A percentile compares a stretch with the other conserved stretches of the same genome.
Conservation (phyloP, 345 rosid genomes). For the Lenwebbia sp. region DNA sequence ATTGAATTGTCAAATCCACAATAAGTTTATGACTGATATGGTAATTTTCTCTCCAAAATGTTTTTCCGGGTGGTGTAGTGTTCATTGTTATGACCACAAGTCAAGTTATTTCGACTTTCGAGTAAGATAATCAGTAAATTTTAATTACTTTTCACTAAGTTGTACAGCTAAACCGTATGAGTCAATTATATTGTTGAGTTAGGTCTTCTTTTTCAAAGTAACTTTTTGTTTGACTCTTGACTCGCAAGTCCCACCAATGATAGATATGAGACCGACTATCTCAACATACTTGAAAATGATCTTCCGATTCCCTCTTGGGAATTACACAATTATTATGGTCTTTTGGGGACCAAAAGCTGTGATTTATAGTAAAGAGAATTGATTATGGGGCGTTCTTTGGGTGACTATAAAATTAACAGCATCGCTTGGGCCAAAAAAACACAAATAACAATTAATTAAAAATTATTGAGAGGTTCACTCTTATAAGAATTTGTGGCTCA, state of each 20-base stretch:
- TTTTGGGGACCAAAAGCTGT: not conserved
- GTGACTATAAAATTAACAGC: too few species aligned
- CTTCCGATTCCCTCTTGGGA: not conserved
- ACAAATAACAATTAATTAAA: too few species aligned
- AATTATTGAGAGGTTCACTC: too few species aligned
- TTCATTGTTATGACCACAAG: not conserved
- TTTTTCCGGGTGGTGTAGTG: not conserved
- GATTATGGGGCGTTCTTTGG: too few species aligned
- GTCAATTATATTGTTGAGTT: not conserved
- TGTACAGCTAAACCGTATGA: not conserved
- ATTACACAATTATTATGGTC: not conserved
- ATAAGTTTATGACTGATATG: accelerated
- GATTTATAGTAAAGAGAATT: not conserved
- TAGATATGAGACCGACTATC: not conserved
- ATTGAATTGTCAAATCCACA: not conserved
- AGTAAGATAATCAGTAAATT: not conserved
- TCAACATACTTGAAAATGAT: not conserved
- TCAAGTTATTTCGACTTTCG: not conserved
- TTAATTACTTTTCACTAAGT: not conserved
- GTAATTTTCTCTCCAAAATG: not conserved
- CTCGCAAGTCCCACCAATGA: not conserved
- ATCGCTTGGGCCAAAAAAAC: too few species aligned
- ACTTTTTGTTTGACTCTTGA: not conserved
- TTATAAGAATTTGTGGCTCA: too few species aligned
- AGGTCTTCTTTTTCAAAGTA: not conserved